phyloP scores from a whole-genome alignment of 116 monocot species.

The Iris pallida region DNA sequence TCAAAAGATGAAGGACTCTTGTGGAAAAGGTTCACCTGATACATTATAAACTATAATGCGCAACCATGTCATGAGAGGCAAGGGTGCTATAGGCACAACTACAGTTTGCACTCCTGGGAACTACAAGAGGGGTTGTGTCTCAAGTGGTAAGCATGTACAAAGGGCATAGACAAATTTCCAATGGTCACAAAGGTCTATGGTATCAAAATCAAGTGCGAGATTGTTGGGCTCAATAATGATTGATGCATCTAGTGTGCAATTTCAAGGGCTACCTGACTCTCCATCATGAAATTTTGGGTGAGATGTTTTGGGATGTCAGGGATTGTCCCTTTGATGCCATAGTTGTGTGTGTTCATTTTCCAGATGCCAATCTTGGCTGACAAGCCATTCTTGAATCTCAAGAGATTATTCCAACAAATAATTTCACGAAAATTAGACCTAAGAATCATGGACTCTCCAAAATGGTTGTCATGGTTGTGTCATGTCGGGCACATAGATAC shows the following conservation, averaged over 20 bases:
- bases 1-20: too few relatives aligned
- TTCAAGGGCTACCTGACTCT: conserved; percentile 56
- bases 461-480: too few relatives aligned
- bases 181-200: conserved; percentile 43
- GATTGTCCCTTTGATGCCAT: conserved; percentile 44
- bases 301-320: conserved; percentile 61
- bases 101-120: too few relatives aligned
- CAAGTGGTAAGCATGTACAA: conserved; percentile 17
- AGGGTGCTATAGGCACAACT: too few relatives aligned
- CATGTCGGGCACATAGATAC: too few relatives aligned
- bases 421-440: too few relatives aligned
- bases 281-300: conserved; percentile 40
- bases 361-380: conserved; percentile 27
- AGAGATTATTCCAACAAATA: too few relatives aligned
- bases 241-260: conserved; percentile 61
- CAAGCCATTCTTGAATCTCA: conserved; percentile 6
- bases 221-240: conserved; percentile 37
- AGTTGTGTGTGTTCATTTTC: conserved; percentile 49
- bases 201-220: conserved; percentile 54
- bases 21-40: too few relatives aligned
- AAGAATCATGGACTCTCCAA: too few relatives aligned
- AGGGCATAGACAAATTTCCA: conserved; percentile 33
- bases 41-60: too few relatives aligned
- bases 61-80: too few relatives aligned
- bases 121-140: too few relatives aligned